A percentile compares a stretch with the other conserved stretches of the same genome.
Evolutionary conservation across 768 basidiomycete species (phyloP).

Genomic region (Tylopilus plumbeoviolaceoides): DNA sequence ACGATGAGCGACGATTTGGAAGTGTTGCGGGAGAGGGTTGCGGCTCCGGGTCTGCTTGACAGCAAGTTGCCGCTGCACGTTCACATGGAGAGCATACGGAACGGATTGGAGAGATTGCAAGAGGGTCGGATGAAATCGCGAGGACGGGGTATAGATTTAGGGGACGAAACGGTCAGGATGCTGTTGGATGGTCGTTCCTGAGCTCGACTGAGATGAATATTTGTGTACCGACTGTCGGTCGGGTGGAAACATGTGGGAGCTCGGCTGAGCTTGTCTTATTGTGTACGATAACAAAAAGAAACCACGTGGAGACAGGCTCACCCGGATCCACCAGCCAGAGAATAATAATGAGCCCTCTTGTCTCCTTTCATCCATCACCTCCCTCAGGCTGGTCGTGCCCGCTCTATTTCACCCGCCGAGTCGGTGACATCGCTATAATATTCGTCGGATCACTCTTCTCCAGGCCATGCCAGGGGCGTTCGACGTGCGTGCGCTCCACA

Average conservation of each 20-base stretch:
- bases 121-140: slow-evolving; percentile 51
- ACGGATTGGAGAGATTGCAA: slow-evolving; percentile 52
- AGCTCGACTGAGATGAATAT: too few species aligned
- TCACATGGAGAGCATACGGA: slow-evolving; percentile 68
- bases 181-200: neutral
- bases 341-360: neutral
- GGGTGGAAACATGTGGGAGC: neutral
- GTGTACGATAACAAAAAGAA: slow-evolving; percentile 24
- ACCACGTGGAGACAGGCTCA: slow-evolving; percentile 1
- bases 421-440: too few species aligned
- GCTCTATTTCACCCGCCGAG: too few species aligned
- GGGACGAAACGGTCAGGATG: slow-evolving; percentile 28
- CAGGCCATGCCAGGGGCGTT: slow-evolving; percentile 3
- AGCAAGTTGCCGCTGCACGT: slow-evolving; percentile 65
- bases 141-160: slow-evolving; percentile 45
- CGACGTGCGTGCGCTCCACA: slow-evolving; percentile 8
- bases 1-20: slow-evolving; percentile 72
- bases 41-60: slow-evolving; percentile 60
- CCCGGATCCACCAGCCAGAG: too few species aligned
- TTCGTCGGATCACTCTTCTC: too few species aligned
- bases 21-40: slow-evolving; percentile 67
- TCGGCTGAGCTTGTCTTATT: slow-evolving; percentile 19
- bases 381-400: neutral
- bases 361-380: neutral
- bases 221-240: neutral